Evolutionary conservation across 2,329 filamentous ascomycete genomes (phyloP), one percentile per base, ranked within the genome.

Genomic region (Penicillium capsulatum): DNA sequence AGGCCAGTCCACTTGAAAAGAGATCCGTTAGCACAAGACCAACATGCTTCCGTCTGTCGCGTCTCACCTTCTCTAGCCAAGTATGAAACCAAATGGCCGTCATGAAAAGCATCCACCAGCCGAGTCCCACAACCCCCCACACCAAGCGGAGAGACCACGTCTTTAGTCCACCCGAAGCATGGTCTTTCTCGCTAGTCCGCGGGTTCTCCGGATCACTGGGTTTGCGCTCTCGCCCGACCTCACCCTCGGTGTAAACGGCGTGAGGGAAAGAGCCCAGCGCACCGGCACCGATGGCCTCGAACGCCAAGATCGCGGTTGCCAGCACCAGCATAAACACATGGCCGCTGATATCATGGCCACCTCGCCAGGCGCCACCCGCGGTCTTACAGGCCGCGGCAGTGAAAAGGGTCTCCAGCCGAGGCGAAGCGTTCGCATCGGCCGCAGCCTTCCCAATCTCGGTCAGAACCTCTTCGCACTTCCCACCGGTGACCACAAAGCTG

Each of bases 11-110:
- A 57, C 73, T 75, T 45, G 33, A 33, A 40, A 34, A 40, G 36
- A 38, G 28, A 24, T n/a, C 7, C 9, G 37, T 48, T 24, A 50
- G 40, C 22, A 20, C 14, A 16, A 30, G 3, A 37, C 13, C 8
- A 17, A 13, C 27, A 4, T 3, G 50, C 9, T 22, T 5, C 19
- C 19, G 9, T 5, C 19, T 65, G 41, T 65, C 59, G 37, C 36
- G 36, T 61, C 74, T 58, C 56, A 86, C 84, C 83, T 97, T 98
- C 71, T 98, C 92, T 56, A 94, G 83, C 90, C 91, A 97, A 0
- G 92, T 98, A 66, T 98, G 92, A 59, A 98, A 98, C 74, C 91
- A 98, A 27, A 94, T 90, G 2, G 90, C 90, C 28, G 92, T 98
- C 92, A 98, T 98, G 45, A 97, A 74, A 61, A 98, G 67, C 92